phyloP scores from a whole-genome alignment of 2,329 filamentous ascomycete species.

The Hymenoscyphus albidus region DNA sequence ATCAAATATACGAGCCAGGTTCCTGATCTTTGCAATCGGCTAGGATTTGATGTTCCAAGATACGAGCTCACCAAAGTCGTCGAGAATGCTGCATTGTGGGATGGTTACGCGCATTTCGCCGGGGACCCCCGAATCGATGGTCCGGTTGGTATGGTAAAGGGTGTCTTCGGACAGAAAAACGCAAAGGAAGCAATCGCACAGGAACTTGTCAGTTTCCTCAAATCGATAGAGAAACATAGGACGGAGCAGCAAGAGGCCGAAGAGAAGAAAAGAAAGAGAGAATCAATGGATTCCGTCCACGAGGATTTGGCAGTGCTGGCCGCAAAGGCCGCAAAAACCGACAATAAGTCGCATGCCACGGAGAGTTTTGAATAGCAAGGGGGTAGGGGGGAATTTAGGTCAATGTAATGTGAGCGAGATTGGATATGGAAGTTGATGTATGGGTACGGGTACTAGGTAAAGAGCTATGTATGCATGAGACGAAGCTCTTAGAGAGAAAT shows the following conservation, averaged over 20 bases:
- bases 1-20: slow-evolving; percentile 20
- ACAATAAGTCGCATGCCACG: slow-evolving; percentile 1
- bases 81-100: slow-evolving; percentile 21
- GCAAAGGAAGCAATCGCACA: slow-evolving; percentile 47
- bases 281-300: background rate
- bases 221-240: slow-evolving; percentile 34
- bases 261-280: slow-evolving; percentile 21
- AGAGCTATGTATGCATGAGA: background rate
- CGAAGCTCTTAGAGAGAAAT: background rate
- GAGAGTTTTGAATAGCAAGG: slow-evolving; percentile 3
- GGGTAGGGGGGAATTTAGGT: background rate
- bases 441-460: background rate
- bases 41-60: slow-evolving; percentile 27
- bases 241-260: slow-evolving; percentile 15
- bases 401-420: background rate
- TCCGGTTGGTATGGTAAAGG: slow-evolving; percentile 40
- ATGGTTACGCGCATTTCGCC: slow-evolving; percentile 30
- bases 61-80: slow-evolving; percentile 24
- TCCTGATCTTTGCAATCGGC: slow-evolving; percentile 23
- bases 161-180: slow-evolving; percentile 46
- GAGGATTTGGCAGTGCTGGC: slow-evolving; percentile 2
- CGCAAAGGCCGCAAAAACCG: background rate
- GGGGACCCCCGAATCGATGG: slow-evolving; percentile 31
- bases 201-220: slow-evolving; percentile 38
- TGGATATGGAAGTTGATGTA: background rate